Base-by-base conservation (phyloP, 2,329 filamentous ascomycete species). In the Aspergillus tanneri region DNA sequence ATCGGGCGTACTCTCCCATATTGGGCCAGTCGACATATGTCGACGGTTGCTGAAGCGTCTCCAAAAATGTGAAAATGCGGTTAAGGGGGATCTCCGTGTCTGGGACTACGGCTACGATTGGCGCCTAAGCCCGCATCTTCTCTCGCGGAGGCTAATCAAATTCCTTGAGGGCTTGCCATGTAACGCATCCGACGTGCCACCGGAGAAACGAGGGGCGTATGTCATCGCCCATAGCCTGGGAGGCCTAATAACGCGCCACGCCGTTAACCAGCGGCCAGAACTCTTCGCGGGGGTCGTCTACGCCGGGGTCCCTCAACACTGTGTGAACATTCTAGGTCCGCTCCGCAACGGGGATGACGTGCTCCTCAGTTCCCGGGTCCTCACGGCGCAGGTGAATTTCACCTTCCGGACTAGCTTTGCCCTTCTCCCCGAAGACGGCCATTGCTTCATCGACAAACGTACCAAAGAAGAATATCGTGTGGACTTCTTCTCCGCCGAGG, bases 101-200 rank as follows among this genome's bases (percentile, higher is more conserved):
- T 90, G 90, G 76, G 86, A 96, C 60, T 97, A 92, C 63, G 90
- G 91, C 14, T 97, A 96, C 61, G 92, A 97, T 70, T 97, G 92
- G 92, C 81, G 92, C 12, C 74, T 96, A 30, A 93, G 88, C 54
- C 92, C 92, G 1, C 81, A 86, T 61, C 74, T 90, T 1, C 78
- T 93, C 0, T 90, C 87, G 3, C 76, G 77, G 37, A 82, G 82
- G 52, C 73, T 97, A n/a, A 81, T 85, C 27, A 71, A 79, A 14
- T 96, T 88, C 60, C 74, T 97, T 11, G 82, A 87, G 62, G 76
- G 72, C 2, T 74, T 97, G 1, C 87, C 87, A 0, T 90, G 83
- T 43, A 96, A 96, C 61, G 77, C 81, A 38, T 74, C 78, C 3
- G 77, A 72, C 7, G 73, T 75, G 0, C 72, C 77, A 1, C 63